These are phyloP conservation scores for Teunomyces barrocoloradensis DNA, from an alignment of 805 yeast genomes.

Conservation along the genomic window DNA sequence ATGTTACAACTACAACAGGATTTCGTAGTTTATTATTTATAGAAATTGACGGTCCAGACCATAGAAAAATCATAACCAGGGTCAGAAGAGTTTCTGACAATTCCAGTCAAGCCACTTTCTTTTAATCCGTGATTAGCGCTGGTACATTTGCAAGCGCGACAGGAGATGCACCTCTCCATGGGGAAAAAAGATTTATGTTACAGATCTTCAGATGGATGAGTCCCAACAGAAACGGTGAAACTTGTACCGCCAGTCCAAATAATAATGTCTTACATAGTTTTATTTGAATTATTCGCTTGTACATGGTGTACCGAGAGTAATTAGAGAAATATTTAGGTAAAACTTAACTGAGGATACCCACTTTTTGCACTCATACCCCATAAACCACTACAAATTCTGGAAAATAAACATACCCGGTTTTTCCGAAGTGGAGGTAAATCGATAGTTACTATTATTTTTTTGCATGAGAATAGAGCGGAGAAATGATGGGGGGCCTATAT, in stretches of 20 bases:
- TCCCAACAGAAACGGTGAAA: neutral
- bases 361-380: neutral
- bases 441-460: neutral
- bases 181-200: neutral
- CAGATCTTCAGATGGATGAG: neutral
- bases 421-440: neutral
- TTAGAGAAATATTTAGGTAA: too few species aligned
- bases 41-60: neutral
- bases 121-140: neutral
- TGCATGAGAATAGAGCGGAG: neutral
- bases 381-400: neutral
- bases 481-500: neutral
- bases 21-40: neutral
- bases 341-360: neutral
- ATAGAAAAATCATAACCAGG: neutral
- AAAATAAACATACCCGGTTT: neutral
- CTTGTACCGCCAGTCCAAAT: neutral
- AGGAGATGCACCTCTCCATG: neutral
- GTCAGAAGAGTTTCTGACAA: neutral
- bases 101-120: neutral
- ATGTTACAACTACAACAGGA: neutral
- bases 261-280: too few species aligned
- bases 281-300: too few species aligned
- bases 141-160: neutral
- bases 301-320: too few species aligned